Conservation (phyloP, 306 rosid genomes). For the Sindora glabra region DNA sequence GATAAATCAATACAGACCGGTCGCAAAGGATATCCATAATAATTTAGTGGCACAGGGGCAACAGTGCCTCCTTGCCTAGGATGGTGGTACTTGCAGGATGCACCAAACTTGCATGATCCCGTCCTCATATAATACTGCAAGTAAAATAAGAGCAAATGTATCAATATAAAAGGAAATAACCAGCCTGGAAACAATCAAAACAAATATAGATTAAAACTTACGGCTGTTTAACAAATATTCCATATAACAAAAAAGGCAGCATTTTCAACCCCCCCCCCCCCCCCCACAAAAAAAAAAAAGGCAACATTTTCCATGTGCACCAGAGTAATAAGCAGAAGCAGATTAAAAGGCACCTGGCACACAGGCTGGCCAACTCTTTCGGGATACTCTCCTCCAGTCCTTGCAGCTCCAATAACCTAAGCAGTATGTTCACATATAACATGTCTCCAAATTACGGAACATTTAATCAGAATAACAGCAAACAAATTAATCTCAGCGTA, state of each 20-base stretch:
- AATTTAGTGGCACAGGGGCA: constrained; percentile 47
- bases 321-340: constrained; percentile 16
- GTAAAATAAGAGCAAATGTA: constrained; percentile 6
- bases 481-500: constrained; percentile 18
- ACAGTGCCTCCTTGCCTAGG: constrained; percentile 63
- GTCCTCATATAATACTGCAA: constrained; percentile 84
- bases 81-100: constrained; percentile 89
- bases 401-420: constrained; percentile 80
- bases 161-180: constrained; percentile 4
- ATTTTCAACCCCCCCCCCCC: no score
- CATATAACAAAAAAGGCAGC: not conserved
- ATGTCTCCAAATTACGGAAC: constrained; percentile 23
- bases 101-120: constrained; percentile 73
- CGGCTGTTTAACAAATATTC: not conserved
- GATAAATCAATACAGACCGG: constrained; percentile 36
- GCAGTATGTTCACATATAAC: constrained; percentile 1
- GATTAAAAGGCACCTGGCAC: constrained; percentile 83
- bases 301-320: constrained; percentile 13
- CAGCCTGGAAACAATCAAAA: constrained; percentile 7
- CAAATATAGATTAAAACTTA: constrained; percentile 18
- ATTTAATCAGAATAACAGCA: constrained; percentile 11
- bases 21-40: constrained; percentile 57
- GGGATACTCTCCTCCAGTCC: constrained; percentile 69
- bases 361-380: constrained; percentile 88
- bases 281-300: no score